Conservation (phyloP, 163 green algal species). For the Dunaliella salina region DNA sequence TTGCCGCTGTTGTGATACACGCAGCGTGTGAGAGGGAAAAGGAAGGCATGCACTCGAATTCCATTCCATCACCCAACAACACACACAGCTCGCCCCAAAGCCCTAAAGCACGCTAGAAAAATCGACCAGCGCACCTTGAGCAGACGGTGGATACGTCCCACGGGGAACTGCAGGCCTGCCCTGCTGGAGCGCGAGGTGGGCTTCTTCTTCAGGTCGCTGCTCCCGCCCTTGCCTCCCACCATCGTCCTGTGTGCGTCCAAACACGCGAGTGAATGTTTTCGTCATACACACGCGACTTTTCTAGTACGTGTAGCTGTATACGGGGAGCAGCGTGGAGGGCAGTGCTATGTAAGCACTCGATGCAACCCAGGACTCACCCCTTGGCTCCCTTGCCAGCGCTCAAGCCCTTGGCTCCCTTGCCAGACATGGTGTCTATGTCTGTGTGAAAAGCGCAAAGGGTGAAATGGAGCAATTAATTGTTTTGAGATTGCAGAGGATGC, state of each 20-base stretch:
- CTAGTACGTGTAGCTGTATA: neutral
- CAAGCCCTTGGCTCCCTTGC: constrained; percentile 75
- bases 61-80: too few relatives aligned
- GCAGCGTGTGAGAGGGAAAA: too few relatives aligned
- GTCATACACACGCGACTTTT: neutral
- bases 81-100: too few relatives aligned
- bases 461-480: too few relatives aligned
- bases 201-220: constrained; percentile 81
- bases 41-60: too few relatives aligned
- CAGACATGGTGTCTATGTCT: constrained; percentile 23
- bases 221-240: constrained; percentile 67
- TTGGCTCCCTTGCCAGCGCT: constrained; percentile 83
- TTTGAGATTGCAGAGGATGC: too few relatives aligned
- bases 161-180: constrained; percentile 95
- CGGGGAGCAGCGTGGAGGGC: neutral
- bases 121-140: constrained; percentile 75
- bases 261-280: neutral
- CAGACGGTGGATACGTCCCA: constrained; percentile 96
- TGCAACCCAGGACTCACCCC: constrained; percentile 37
- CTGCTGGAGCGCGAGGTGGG: constrained; percentile 86
- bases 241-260: constrained; percentile 34
- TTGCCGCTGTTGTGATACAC: too few relatives aligned
- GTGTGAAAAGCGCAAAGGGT: too few relatives aligned
- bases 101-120: too few relatives aligned
- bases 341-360: neutral